phyloP scores from a whole-genome alignment of 1,284 basidiomycete genomes.

The Boletus mariae region DNA sequence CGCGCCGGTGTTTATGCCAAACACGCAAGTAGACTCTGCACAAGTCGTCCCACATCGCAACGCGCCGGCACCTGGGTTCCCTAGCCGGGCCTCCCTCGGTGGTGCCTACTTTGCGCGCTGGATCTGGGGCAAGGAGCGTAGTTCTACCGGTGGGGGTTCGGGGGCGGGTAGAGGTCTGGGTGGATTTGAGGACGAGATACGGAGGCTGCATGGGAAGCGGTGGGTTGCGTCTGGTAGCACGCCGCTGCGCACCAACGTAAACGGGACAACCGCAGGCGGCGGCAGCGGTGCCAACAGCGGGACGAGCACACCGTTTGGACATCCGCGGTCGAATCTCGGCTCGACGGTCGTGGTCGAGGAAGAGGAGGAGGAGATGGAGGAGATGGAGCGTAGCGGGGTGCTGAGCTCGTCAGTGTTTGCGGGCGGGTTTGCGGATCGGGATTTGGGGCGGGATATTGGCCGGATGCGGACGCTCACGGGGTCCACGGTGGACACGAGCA shows the following conservation, averaged over 20 bases:
- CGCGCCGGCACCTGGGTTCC: constrained; percentile 63
- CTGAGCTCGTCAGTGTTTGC: constrained; percentile 32
- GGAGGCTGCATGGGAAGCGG: constrained; percentile 61
- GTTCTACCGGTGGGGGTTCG: constrained; percentile 29
- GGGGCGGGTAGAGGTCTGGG: constrained; percentile 42
- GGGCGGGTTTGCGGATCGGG: constrained; percentile 37
- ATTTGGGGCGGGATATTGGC: constrained; percentile 34
- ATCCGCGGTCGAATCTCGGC: constrained; percentile 52
- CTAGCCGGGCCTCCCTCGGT: constrained; percentile 64
- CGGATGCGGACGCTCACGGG: constrained; percentile 45
- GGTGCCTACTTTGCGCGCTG: constrained; percentile 74
- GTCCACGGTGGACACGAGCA: constrained; percentile 47
- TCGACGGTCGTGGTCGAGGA: constrained; percentile 65
- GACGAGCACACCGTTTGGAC: constrained; percentile 59
- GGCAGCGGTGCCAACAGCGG: constrained; percentile 48
- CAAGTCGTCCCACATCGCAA: constrained; percentile 70
- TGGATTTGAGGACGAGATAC: constrained; percentile 75
- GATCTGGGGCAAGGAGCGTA: constrained; percentile 72
- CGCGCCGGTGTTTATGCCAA: constrained; percentile 66
- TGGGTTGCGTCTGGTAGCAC: constrained; percentile 61
- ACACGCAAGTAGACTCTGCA: constrained; percentile 69
- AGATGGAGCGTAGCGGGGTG: constrained; percentile 41
- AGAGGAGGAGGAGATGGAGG: constrained; percentile 67
- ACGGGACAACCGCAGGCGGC: constrained; percentile 30
- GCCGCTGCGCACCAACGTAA: constrained; percentile 55